Evolutionary conservation across 2,329 filamentous ascomycete genomes (phyloP).

Genomic region (Alternaria arbusti): DNA sequence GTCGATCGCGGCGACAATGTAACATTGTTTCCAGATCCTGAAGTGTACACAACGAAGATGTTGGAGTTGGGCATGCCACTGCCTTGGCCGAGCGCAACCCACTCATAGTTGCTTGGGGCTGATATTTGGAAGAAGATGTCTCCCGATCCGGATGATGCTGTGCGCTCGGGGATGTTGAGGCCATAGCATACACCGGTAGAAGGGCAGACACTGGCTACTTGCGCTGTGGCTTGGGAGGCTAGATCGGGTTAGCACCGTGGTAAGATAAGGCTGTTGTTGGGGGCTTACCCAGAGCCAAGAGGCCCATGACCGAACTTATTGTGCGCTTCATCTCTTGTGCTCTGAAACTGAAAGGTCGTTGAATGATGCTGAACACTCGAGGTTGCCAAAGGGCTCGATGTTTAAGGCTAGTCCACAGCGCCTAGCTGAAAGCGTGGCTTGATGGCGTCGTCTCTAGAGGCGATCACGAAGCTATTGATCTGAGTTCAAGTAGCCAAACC

Average conservation of each 20-base stretch:
- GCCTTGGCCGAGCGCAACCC: conserved; percentile 64
- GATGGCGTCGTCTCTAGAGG: background rate
- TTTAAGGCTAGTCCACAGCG: background rate
- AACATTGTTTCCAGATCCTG: conserved; percentile 59
- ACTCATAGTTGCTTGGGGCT: conserved; percentile 60
- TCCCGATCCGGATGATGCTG: conserved; percentile 58
- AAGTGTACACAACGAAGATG: conserved; percentile 66
- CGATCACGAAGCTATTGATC: background rate
- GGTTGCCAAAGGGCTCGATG: background rate
- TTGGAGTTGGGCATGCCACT: conserved; percentile 60
- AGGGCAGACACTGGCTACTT: conserved; percentile 39
- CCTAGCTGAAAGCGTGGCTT: background rate
- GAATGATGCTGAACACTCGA: background rate
- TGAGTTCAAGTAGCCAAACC: conserved; percentile 8
- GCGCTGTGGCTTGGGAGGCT: conserved; percentile 39
- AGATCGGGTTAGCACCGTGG: conserved; percentile 17
- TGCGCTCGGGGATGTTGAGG: conserved; percentile 62
- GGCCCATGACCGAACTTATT: conserved; percentile 22
- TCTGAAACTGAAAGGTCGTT: background rate
- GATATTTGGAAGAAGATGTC: conserved; percentile 66
- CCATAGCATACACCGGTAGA: conserved; percentile 53
- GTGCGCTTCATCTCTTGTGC: conserved; percentile 16
- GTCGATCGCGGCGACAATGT: conserved; percentile 62
- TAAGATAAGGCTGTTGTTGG: background rate
- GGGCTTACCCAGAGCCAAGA: conserved; percentile 37